Evolutionary conservation across 192 early-diverging fungal species (phyloP), one percentile per base, ranked within the genome.

Genomic region (Backusella parvicylindrica): DNA sequence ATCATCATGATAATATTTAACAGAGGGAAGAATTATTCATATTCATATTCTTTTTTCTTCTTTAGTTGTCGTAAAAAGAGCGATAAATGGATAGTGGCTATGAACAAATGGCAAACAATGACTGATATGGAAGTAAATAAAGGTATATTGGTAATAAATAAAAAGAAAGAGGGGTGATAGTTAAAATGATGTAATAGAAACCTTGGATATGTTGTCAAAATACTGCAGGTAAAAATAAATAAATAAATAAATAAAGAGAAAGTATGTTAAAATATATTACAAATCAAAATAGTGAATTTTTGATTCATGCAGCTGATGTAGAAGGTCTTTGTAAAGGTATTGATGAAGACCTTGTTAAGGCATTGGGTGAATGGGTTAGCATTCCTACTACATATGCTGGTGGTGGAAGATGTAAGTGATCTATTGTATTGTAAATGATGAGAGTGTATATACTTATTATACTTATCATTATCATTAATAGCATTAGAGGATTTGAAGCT

Each of bases 281-380:
- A 6, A 18, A 47, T 18, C 0, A 47, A 4, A 21, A 23, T 75
- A 89, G 89, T 41, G 98, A 99, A 85, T 98, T 99, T 79, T 81
- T 99, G 38, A 91, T 99, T 33, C 98, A 99, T 81, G 98, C 98
- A 1, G 96, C 98, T 2, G 97, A 99, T 79, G 97, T 99, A 31
- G 98, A 99, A 76, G 98, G 98, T 3, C 84, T 98, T 31, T 98
- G 96, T 79, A 86, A 92, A 53, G 98, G 98, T 9, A 95, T 99
- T 70, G 98, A 99, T 73, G 82, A 86, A 73, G 89, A 91, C 8
- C 90, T 99, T 30, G 98, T 99, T 0, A 70, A 85, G 83, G 76
- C 89, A 89, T 81, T 98, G 21, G 98, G 92, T 2, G 86, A 90
- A 77, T 96, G 96, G 95, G 89, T 89, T 21, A 85, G 86, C 1